A percentile compares a stretch with the other conserved stretches of the same genome.
Conservation (phyloP, 2,329 filamentous ascomycete species). For the Paraconiothyrium sp. region DNA sequence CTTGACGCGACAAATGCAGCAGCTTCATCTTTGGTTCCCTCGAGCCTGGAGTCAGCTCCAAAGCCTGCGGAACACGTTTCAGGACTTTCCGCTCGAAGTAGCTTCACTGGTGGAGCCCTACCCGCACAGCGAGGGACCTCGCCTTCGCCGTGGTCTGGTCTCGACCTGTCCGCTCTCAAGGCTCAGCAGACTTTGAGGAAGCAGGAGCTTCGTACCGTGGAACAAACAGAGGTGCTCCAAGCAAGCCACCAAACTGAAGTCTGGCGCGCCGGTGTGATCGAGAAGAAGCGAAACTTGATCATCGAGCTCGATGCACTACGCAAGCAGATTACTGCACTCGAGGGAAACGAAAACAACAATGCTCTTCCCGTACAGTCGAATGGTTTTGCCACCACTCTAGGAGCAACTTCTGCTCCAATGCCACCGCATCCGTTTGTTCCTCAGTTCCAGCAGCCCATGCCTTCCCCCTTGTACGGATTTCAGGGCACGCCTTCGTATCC, state of each 20-base stretch:
- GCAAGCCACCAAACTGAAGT: conserved; percentile 41
- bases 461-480: conserved; percentile 37
- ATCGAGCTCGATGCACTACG: conserved; percentile 48
- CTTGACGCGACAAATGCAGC: conserved; percentile 29
- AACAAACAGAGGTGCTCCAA: conserved; percentile 49
- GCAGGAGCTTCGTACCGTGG: conserved; percentile 46
- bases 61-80: conserved; percentile 21
- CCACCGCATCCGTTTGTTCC: conserved; percentile 32
- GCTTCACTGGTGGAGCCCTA: conserved; percentile 22
- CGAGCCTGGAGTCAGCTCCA: conserved; percentile 24
- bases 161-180: conserved; percentile 39
- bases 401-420: conserved; percentile 16
- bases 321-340: conserved; percentile 43
- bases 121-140: conserved; percentile 28
- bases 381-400: conserved; percentile 22
- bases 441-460: conserved; percentile 36
- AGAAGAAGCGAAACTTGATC: conserved; percentile 48
- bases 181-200: conserved; percentile 42
- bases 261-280: conserved; percentile 46
- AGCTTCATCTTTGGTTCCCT: conserved; percentile 21
- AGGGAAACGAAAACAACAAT: conserved; percentile 28
- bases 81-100: conserved; percentile 21
- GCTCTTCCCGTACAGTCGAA: conserved; percentile 18
- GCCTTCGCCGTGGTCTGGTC: conserved; percentile 33
- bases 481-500: conserved; percentile 32